phyloP scores from a whole-genome alignment of 129 eudicot species.

The Gnaphalium uliginosum region DNA sequence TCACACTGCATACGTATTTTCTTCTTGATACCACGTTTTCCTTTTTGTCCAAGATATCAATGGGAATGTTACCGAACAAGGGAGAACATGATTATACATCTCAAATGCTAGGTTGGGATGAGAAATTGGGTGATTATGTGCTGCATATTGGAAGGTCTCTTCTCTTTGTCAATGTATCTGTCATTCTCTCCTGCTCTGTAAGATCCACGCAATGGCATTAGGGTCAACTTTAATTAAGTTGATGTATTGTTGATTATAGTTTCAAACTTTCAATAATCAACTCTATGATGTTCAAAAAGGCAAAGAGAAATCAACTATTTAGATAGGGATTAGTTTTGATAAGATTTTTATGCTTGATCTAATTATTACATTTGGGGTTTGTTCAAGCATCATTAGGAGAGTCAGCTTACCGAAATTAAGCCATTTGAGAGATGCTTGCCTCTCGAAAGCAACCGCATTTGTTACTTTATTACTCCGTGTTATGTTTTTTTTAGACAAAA shows the following conservation, averaged over 20 bases:
- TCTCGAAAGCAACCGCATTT: background rate
- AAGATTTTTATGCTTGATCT: background rate
- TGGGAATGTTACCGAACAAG: conserved; percentile 53
- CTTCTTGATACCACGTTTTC: conserved; percentile 83
- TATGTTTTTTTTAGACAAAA: background rate
- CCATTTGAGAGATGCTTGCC: too few species aligned
- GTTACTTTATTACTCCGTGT: background rate
- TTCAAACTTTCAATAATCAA: too few species aligned
- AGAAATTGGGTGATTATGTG: conserved; percentile 45
- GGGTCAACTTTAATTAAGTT: background rate
- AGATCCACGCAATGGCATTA: background rate
- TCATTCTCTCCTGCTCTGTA: background rate
- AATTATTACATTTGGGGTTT: background rate
- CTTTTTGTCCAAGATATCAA: conserved; percentile 47
- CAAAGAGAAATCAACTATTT: background rate
- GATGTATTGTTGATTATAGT: too few species aligned
- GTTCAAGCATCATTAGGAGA: background rate
- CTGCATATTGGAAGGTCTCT: conserved; percentile 65
- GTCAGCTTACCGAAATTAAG: background rate
- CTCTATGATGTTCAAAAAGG: background rate
- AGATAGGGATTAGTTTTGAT: background rate
- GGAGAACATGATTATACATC: conserved; percentile 42
- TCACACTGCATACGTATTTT: conserved; percentile 74
- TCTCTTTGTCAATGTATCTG: background rate
- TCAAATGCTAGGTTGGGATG: conserved; percentile 48